Percentiles rank a stretch among this genome's conserved stretches.
phyloP scores from a whole-genome alignment of 2,329 filamentous ascomycete genomes.

The Hypoxylon sp. region DNA sequence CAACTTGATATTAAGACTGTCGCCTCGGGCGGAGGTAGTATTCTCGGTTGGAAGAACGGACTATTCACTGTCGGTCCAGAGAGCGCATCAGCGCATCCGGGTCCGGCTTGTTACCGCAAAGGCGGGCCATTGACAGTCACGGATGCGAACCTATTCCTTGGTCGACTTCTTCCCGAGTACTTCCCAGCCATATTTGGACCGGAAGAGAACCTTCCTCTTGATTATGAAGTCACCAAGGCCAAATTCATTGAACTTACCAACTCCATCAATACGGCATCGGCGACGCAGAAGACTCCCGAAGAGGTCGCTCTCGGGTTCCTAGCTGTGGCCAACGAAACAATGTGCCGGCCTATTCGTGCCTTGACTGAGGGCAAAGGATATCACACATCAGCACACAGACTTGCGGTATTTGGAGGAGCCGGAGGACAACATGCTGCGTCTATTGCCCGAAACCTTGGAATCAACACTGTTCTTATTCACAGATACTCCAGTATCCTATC shows the following conservation, averaged over 20 bases:
- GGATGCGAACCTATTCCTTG: constrained; percentile 79
- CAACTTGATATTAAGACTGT: constrained; percentile 88
- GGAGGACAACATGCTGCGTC: constrained; percentile 71
- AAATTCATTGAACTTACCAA: constrained; percentile 60
- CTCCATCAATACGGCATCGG: constrained; percentile 58
- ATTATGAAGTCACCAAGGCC: constrained; percentile 57
- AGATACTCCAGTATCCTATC: constrained; percentile 55
- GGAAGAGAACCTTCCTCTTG: constrained; percentile 71
- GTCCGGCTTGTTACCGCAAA: constrained; percentile 81
- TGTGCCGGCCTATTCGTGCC: constrained; percentile 80
- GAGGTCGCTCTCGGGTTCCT: constrained; percentile 77
- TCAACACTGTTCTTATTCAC: constrained; percentile 59
- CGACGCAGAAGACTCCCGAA: constrained; percentile 51
- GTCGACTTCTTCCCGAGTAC: constrained; percentile 72
- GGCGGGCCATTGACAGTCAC: constrained; percentile 79
- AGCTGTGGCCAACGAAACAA: constrained; percentile 81
- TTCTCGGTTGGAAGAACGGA: constrained; percentile 79
- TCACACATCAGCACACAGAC: constrained; percentile 52
- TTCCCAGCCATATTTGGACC: constrained; percentile 82
- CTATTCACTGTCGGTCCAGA: constrained; percentile 82
- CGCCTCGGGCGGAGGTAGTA: constrained; percentile 80
- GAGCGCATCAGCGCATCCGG: constrained; percentile 79
- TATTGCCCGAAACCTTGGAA: constrained; percentile 59
- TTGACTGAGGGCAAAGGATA: constrained; percentile 66
- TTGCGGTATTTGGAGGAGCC: constrained; percentile 74